Evolutionary conservation across 768 basidiomycete genomes (phyloP).

Genomic region (Kwoniella sp.): DNA sequence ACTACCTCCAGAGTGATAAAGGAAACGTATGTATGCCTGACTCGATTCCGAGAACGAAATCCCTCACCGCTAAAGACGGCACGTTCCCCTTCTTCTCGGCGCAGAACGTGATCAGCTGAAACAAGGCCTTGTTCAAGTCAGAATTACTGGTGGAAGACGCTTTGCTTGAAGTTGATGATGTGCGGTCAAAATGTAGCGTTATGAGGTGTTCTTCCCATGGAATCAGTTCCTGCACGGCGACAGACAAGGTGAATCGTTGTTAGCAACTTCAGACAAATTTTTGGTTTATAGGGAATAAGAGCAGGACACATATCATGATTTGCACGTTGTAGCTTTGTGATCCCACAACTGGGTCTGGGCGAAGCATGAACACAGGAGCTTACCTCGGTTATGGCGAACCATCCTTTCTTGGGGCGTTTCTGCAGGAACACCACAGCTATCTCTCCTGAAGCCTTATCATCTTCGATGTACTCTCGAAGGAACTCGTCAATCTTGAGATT

Average conservation of each 20-base stretch:
- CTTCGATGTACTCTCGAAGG: constrained; percentile 12
- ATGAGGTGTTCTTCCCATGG: constrained; percentile 54
- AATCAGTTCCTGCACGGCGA: constrained; percentile 42
- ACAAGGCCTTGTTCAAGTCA: constrained; percentile 24
- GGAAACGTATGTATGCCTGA: no score
- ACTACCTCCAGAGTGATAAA: no score
- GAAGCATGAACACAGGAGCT: constrained; percentile 6
- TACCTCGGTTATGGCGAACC: constrained; percentile 53
- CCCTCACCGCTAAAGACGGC: constrained; percentile 32
- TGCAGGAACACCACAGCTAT: constrained; percentile 49
- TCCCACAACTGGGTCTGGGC: no score
- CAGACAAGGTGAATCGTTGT: no score
- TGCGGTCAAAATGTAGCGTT: constrained; percentile 22
- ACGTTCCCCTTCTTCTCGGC: constrained; percentile 37
- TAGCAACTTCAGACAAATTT: no score
- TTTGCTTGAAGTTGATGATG: not conserved
- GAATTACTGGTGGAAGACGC: not conserved
- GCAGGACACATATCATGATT: no score
- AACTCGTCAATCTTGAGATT: constrained; percentile 28
- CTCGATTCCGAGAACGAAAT: not conserved
- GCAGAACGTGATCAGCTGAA: constrained; percentile 42
- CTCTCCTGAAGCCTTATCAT: constrained; percentile 15
- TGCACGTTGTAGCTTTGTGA: no score
- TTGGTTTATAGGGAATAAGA: no score
- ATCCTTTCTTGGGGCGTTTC: constrained; percentile 43